These are phyloP conservation scores for Candida nitratophila DNA, from an alignment of 805 yeast species.

Conservation along the genomic window DNA sequence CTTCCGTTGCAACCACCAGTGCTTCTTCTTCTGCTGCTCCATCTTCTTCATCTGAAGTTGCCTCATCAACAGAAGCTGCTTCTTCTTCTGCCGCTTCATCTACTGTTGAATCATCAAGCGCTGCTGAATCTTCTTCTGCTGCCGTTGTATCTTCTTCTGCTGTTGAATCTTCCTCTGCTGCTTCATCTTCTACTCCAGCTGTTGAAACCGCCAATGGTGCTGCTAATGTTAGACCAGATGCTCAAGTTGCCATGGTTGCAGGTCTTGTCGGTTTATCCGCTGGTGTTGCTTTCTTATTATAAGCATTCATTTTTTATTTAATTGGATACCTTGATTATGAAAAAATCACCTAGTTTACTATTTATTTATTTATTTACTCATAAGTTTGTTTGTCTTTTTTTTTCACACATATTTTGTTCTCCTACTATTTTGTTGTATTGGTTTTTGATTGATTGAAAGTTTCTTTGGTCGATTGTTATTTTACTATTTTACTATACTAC, in stretches of 20 bases:
- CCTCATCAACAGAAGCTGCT: slow-evolving; percentile 2
- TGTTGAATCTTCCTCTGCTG: neutral
- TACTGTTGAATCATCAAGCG: neutral
- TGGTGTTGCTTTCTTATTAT: neutral
- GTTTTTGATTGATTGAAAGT: neutral
- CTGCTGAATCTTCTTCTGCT: neutral
- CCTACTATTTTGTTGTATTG: no score
- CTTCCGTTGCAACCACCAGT: slow-evolving; percentile 5
- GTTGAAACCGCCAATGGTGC: slow-evolving; percentile 2
- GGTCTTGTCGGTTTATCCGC: neutral
- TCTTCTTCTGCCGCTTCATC: slow-evolving; percentile 4
- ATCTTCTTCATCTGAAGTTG: neutral
- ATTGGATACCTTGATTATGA: neutral
- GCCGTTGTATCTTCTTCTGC: slow-evolving; percentile 3
- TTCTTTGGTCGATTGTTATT: no score
- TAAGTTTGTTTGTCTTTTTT: no score
- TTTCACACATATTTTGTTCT: no score
- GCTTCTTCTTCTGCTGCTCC: slow-evolving; percentile 4
- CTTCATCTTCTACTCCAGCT: neutral
- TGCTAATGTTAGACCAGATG: slow-evolving; percentile 1
- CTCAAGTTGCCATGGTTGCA: neutral
- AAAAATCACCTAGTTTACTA: neutral
- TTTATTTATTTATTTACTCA: neutral
- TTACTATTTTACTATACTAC: no score
- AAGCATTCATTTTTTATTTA: neutral